Percentiles rank a stretch among this genome's conserved stretches.
Evolutionary conservation across 345 rosid genomes (phyloP).

Genomic region (Acer yangbiense): DNA sequence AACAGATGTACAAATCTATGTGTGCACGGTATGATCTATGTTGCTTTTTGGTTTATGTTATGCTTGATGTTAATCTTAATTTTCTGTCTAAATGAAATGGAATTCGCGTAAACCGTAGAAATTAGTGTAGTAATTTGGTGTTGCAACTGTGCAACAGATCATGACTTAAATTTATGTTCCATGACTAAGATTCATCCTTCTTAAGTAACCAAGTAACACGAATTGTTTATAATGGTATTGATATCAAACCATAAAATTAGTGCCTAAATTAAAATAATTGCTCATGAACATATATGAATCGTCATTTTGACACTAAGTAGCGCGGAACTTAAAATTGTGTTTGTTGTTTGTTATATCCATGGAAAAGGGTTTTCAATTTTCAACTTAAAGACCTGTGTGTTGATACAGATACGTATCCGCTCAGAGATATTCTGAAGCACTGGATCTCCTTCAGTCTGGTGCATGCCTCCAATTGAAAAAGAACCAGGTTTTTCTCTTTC

Average conservation of each 20-base stretch:
- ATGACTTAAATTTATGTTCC: neutral
- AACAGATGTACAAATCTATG: conserved; percentile 93
- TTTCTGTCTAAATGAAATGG: neutral
- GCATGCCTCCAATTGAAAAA: conserved; percentile 78
- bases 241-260: neutral
- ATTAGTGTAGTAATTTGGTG: neutral
- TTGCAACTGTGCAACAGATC: neutral
- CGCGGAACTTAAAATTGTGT: too few species aligned
- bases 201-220: neutral
- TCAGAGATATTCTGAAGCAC: conserved; percentile 80
- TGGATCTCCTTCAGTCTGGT: conserved; percentile 80
- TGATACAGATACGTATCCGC: conserved; percentile 64
- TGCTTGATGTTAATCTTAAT: neutral
- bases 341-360: neutral
- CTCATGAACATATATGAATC: neutral
- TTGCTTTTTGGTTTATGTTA: neutral
- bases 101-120: neutral
- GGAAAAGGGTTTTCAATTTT: neutral
- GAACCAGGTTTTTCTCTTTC: conserved; percentile 59
- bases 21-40: conserved; percentile 62
- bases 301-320: neutral
- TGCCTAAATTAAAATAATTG: neutral
- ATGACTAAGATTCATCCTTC: too few species aligned
- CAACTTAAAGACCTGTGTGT: neutral
- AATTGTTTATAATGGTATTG: neutral